phyloP scores from a whole-genome alignment of 306 rosid genomes.

The Calophaca sinica region DNA sequence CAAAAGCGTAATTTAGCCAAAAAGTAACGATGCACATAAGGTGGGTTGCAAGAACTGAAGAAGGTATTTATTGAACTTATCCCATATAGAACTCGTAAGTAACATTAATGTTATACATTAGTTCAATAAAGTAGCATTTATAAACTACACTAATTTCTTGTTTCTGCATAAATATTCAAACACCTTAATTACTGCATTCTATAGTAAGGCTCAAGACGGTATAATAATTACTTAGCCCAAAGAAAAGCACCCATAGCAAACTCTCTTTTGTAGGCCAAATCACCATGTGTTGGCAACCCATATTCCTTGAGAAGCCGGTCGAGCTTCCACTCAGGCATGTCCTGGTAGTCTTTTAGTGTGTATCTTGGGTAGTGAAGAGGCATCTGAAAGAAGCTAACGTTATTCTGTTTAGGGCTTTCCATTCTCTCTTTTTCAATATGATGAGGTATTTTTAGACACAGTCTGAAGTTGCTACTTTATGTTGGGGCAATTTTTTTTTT shows the following conservation, averaged over 20 bases:
- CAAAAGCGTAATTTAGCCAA: no score
- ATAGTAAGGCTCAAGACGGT: conserved; percentile 3
- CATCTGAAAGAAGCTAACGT: conserved; percentile 66
- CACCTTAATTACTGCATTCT: conserved; percentile 9
- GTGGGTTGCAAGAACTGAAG: no score
- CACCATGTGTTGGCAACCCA: conserved; percentile 68
- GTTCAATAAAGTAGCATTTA: conserved; percentile 1
- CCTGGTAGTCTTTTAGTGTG: conserved; percentile 67
- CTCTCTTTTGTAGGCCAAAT: conserved; percentile 72
- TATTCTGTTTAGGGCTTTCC: conserved; percentile 51
- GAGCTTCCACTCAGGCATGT: conserved; percentile 87
- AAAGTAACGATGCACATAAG: no score
- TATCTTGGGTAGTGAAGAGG: conserved; percentile 85
- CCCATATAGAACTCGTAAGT: no score
- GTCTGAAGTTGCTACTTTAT: not conserved
- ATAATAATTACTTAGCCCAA: conserved; percentile 55
- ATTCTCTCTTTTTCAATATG: conserved; percentile 49
- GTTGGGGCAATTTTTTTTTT: not conserved
- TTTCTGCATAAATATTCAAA: not conserved
- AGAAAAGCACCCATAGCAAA: conserved; percentile 88
- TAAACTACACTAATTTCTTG: not conserved
- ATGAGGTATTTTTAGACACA: not conserved
- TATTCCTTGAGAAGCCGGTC: conserved; percentile 73
- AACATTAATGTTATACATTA: conserved; percentile 5
- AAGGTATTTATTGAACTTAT: no score